These are phyloP conservation scores for Eudorina sp. DNA, from an alignment of 139 green algal species.

Conservation along the genomic window DNA sequence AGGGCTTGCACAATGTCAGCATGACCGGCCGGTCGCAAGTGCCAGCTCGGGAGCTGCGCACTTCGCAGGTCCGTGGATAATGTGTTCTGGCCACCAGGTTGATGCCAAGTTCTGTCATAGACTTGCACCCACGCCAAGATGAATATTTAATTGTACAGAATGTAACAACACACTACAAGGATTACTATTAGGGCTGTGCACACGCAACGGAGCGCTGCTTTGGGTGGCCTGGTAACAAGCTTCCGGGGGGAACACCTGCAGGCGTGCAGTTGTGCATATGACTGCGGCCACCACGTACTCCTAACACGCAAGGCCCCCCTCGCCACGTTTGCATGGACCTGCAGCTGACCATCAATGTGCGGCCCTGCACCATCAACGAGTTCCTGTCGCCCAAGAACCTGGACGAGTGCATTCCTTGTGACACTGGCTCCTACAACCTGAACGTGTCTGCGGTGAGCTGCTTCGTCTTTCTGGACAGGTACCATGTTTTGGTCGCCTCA, in stretches of 20 bases:
- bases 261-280: no score
- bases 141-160: not conserved
- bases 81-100: no score
- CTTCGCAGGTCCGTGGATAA: not conserved
- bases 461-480: not conserved
- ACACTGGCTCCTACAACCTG: constrained; percentile 12
- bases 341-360: constrained; percentile 31
- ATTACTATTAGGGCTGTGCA: not conserved
- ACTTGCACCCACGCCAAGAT: not conserved
- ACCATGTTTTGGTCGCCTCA: not conserved
- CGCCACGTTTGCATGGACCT: not conserved
- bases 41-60: not conserved
- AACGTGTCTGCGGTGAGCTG: constrained; percentile 27
- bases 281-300: no score
- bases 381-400: constrained; percentile 23
- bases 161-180: no score
- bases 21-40: not conserved
- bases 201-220: not conserved
- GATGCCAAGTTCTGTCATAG: no score
- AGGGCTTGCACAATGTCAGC: constrained; percentile 25
- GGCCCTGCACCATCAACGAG: constrained; percentile 38
- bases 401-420: constrained; percentile 36
- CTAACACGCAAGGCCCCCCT: not conserved
- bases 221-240: no score
- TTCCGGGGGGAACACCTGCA: no score